Evolutionary conservation across 139 green algal species (phyloP).

Genomic region (Picochlorum sp.): DNA sequence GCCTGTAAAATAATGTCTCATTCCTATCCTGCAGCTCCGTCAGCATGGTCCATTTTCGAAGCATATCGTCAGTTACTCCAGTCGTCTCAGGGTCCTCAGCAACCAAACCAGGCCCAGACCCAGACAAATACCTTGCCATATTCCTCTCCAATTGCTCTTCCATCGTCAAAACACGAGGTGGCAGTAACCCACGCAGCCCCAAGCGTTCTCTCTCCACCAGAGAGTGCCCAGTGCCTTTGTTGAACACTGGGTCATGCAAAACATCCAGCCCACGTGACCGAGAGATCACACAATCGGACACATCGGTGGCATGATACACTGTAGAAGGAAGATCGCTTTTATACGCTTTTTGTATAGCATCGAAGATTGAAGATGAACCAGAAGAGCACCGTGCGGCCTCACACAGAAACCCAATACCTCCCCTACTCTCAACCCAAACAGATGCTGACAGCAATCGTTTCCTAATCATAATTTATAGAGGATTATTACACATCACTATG

Average conservation of each 20-base stretch:
- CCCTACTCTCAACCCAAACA: no score
- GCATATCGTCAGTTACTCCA: slow-evolving; percentile 51
- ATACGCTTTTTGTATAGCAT: no score
- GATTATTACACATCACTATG: no score
- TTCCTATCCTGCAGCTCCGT: slow-evolving; percentile 84
- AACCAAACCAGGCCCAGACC: slow-evolving; percentile 19
- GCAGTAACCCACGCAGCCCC: slow-evolving; percentile 78
- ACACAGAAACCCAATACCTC: no score
- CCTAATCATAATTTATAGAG: no score
- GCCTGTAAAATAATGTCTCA: slow-evolving; percentile 87
- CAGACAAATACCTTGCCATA: slow-evolving; percentile 50
- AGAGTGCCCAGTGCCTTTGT: slow-evolving; percentile 74
- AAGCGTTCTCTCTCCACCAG: slow-evolving; percentile 75
- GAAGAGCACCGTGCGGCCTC: no score
- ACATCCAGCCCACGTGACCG: slow-evolving; percentile 13
- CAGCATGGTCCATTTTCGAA: slow-evolving; percentile 64
- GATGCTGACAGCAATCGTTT: no score
- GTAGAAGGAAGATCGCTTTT: not conserved
- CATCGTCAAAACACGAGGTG: slow-evolving; percentile 49
- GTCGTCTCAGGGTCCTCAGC: slow-evolving; percentile 37
- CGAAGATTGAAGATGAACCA: no score
- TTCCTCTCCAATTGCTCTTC: slow-evolving; percentile 53
- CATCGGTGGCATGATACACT: slow-evolving; percentile 19
- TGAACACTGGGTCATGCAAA: slow-evolving; percentile 19
- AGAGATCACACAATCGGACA: slow-evolving; percentile 9